Base-by-base conservation (phyloP, 441 rosid species). In the Aleurites moluccanus region DNA sequence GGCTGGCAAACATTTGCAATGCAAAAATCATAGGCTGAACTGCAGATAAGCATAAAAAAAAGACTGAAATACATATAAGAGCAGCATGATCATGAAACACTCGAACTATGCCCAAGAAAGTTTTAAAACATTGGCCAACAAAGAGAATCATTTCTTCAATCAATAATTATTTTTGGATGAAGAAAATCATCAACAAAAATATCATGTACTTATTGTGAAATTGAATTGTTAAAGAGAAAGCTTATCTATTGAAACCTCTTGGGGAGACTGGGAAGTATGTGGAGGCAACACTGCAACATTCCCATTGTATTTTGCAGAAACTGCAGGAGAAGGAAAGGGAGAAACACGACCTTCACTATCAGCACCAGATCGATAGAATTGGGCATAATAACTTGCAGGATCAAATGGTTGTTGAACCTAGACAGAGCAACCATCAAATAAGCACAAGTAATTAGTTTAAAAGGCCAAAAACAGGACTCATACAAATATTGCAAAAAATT, bases 381-480 rank as follows among this genome's bases (percentile, higher is more conserved):
- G 98, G 70, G 94, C 93, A 84, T 90, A 89, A 83, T 87, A 92
- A 82, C 87, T 87, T 38, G 94, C 74, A 72, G 97, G 88, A 87
- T 95, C 99, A 87, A 88, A 85, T 65, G 96, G 91, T 77, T 90
- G 99, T 71, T 83, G 96, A 73, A 90, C 90, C 94, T 89, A 79
- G 67, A 78, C 28, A 83, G n/a, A 65, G 42, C 75, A 82, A 80
- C 73, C 74, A 78, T 73, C 61, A 76, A 79, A 84, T 66, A 76
- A 67, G 76, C 38, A 81, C 73, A 30, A 77, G 52, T 57, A 67
- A 73, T 75, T 65, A 75, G 80, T 45, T 80, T 69, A n/a, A 53
- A 65, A 73, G 76, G 67, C 66, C 47, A n/a, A 71, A 77, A 66
- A 33, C 69, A 38, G 65, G 78, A 68, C 18, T 4, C 9, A 65